phyloP scores from a whole-genome alignment of 495 filamentous ascomycete genomes.

The Massariosphaeria phaeospora region DNA sequence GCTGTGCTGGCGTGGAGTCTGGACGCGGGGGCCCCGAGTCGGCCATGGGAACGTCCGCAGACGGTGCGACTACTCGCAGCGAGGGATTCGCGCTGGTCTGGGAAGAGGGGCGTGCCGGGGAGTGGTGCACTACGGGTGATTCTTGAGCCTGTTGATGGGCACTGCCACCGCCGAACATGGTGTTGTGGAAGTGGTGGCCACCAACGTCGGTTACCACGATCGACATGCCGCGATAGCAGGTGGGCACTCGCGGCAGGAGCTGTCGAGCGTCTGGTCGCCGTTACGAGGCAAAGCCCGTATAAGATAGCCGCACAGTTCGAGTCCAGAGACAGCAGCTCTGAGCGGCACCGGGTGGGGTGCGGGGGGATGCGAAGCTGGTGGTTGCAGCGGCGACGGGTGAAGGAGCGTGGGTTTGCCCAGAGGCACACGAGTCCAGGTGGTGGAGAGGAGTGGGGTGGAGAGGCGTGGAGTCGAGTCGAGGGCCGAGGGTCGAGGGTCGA shows the following conservation, averaged over 20 bases:
- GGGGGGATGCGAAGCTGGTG: neutral
- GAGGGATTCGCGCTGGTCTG: slow-evolving; percentile 19
- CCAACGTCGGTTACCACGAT: slow-evolving; percentile 34
- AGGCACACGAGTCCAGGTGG: neutral
- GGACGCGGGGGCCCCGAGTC: slow-evolving; percentile 23
- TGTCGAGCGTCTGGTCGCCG: neutral
- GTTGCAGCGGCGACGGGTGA: neutral
- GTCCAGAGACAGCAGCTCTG: neutral
- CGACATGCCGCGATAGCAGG: slow-evolving; percentile 31
- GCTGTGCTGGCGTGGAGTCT: slow-evolving; percentile 21
- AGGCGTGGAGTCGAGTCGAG: neutral
- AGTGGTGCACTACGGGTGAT: slow-evolving; percentile 29
- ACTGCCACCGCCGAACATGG: slow-evolving; percentile 50
- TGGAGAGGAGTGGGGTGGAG: slow-evolving; percentile 1
- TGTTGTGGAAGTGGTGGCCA: slow-evolving; percentile 37
- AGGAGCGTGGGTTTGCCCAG: slow-evolving; percentile 4
- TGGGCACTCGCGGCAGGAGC: slow-evolving; percentile 1
- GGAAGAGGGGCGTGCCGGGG: slow-evolving; percentile 18
- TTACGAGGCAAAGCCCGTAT: neutral
- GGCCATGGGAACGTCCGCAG: slow-evolving; percentile 32
- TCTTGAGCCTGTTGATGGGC: slow-evolving; percentile 39
- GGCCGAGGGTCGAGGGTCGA: neutral
- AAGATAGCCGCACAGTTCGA: neutral
- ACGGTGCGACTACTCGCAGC: slow-evolving; percentile 13
- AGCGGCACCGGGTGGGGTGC: neutral